Base-by-base conservation (phyloP, 1,284 basidiomycete genomes). In the Microbotryum saponariae region DNA sequence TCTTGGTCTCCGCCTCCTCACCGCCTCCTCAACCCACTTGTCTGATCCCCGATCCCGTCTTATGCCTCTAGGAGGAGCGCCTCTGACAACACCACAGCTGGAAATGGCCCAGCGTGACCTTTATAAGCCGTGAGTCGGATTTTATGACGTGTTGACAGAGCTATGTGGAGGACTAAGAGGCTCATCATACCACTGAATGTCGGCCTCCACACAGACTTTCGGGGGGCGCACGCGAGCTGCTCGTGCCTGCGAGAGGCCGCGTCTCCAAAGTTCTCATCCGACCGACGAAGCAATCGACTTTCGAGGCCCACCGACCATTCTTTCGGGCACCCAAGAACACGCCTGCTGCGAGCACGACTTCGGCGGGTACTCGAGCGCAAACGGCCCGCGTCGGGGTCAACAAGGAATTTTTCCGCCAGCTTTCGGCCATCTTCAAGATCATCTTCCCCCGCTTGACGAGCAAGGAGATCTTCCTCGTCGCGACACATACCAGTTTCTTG, bases 401-500 rank as follows among this genome's bases (percentile, higher is more conserved):
- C 74, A 80, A 82, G 58, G 79, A 84, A 1, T 94, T 92, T 76
- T 79, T 91, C 68, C 79, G 83, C 21, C 92, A 93, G 74, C 83
- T 94, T 5, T 75, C 81, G 12, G 83, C 89, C 2, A 84, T 94
- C 58, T 73, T 93, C 0, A 82, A 84, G 20, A 83, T 94, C 64
- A 84, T 86, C 8, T 82, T 94, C 56, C 89, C 79, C 1, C 73
- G 75, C 72, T 76, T n/a, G 63, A 79, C 78, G 12, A 85, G 86
- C 5, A 88, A 87, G 69, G 91, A 97, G 73, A 81, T 86, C 0
- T 79, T 86, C 49, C 80, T 97, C 45, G 80, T 97, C 20, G 73
- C 83, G 5, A 76, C 88, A 0, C 92, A 97, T 76, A 91, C 90
- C 0, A 83, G 82, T 67, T 97, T 97, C 77, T 82, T 97, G 55